Base-by-base conservation (phyloP, 23 red algal genomes). In the Gracilaria gracilis region DNA sequence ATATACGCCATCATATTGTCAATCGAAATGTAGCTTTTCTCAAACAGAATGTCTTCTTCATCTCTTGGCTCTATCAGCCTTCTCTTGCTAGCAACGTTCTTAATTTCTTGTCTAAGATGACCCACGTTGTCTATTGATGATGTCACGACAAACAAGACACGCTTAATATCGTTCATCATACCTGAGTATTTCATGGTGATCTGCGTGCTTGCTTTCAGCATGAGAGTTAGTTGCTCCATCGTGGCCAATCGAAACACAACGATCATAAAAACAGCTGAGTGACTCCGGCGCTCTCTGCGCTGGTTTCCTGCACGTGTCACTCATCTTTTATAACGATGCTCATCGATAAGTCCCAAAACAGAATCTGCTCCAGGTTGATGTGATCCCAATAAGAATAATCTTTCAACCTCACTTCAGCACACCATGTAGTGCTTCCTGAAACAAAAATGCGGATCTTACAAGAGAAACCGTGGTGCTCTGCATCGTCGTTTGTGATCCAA, bases 341-440 rank as follows among this genome's bases (percentile, higher is more conserved):
- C 27, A 35, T 35, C 4, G 74, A 55, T 17, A 79, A 34, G 74
- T 44, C 74, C 53, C 53, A 55, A 21, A 79, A 35, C 12, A 79
- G 74, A 35, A 57, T 19, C 27, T 79, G 74, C 15, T 79, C 74
- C 1, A 79, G 9, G 24, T 55, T 79, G 20, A 57, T 34, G 27
- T 79, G 74, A 36, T 79, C 74, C 74, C 74, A 79, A 55, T 34
- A 8, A 57, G 48, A 29, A 16, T 55, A 79, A 32, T 53, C 74
- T 0, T 53, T 36, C 7, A 79, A 44, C 14, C 36, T 51, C 20
- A 79, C 53, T 57, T 79, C 74, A 1, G 54, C 48, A 31, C 48
- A 55, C 9, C 38, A 44, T 9, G 54, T 2, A 11, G n/a, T 14
- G 42, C 29, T 16, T 15, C 48, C 74, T 51, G 24, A 33, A 32